These are phyloP conservation scores for Zoysia matrella DNA, from an alignment of 202 grass and related monocot species.

Conservation along the genomic window DNA sequence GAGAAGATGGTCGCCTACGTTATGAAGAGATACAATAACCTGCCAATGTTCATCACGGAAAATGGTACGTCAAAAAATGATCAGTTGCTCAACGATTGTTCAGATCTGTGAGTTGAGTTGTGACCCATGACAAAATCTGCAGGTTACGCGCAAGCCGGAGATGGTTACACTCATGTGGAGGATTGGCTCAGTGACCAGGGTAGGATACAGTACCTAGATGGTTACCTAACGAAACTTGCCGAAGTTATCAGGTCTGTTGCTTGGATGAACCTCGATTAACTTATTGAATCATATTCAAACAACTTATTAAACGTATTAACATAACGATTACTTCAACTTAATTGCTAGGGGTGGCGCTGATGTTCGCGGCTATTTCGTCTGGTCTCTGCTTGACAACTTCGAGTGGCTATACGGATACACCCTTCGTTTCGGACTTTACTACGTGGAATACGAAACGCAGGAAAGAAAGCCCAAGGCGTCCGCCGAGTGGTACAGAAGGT, in stretches of 20 bases:
- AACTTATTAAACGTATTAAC: neutral
- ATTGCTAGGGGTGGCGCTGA: constrained; percentile 41
- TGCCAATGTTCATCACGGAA: constrained; percentile 78
- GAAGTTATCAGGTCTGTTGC: constrained; percentile 55
- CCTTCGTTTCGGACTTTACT: constrained; percentile 1
- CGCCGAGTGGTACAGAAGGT: constrained; percentile 47
- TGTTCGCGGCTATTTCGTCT: constrained; percentile 58
- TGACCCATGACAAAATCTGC: neutral
- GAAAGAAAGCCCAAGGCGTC: constrained; percentile 55
- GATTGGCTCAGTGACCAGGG: constrained; percentile 59
- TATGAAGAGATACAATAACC: constrained; percentile 73
- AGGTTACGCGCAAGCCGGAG: constrained; percentile 63
- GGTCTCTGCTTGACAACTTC: constrained; percentile 62
- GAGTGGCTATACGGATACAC: constrained; percentile 56
- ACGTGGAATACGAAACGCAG: constrained; percentile 48
- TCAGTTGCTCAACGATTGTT: neutral
- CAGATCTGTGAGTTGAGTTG: neutral
- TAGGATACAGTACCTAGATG: constrained; percentile 52
- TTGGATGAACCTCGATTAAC: neutral
- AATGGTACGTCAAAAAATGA: constrained; percentile 41
- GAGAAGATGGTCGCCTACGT: constrained; percentile 63
- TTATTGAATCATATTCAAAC: too few species aligned
- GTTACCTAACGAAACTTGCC: constrained; percentile 54
- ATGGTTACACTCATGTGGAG: constrained; percentile 1
- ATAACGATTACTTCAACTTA: too few species aligned